A percentile compares a stretch with the other conserved stretches of the same genome.
Conservation (phyloP, 73 alveolate genomes). For the Durusdinium trenchii region DNA sequence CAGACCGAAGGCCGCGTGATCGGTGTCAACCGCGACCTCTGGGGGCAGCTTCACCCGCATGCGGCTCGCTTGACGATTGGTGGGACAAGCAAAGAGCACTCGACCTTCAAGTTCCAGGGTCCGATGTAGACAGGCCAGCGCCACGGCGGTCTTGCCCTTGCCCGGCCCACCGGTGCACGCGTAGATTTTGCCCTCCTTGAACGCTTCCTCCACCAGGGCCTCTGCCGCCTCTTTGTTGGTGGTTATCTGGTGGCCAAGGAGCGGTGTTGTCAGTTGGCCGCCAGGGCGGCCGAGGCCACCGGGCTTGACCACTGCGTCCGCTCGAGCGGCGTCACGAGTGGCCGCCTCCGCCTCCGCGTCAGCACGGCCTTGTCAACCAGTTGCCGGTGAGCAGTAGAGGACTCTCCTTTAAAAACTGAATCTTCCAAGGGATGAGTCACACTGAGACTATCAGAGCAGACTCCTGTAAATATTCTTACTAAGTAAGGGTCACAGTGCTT, state of each 20-base stretch:
- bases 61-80: conserved; percentile 52
- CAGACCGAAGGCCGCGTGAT: conserved; percentile 57
- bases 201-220: not conserved
- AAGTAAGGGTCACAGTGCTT: too few relatives aligned
- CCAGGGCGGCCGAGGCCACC: not conserved
- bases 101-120: not conserved
- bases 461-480: too few relatives aligned
- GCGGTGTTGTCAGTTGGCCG: not conserved
- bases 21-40: conserved; percentile 37
- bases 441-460: too few relatives aligned
- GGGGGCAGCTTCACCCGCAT: conserved; percentile 3
- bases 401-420: too few relatives aligned
- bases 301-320: not conserved
- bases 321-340: not conserved
- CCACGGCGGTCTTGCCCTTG: conserved; percentile 54
- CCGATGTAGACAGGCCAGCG: not conserved
- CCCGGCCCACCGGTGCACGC: conserved; percentile 67
- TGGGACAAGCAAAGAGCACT: conserved; percentile 33
- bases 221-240: not conserved
- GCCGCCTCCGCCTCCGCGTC: not conserved
- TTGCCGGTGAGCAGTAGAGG: too few relatives aligned
- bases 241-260: not conserved
- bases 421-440: too few relatives aligned
- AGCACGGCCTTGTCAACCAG: too few relatives aligned
- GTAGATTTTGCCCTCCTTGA: not conserved